phyloP scores from a whole-genome alignment of 495 filamentous ascomycete genomes.

The Hyphodiscus hymeniophilus region DNA sequence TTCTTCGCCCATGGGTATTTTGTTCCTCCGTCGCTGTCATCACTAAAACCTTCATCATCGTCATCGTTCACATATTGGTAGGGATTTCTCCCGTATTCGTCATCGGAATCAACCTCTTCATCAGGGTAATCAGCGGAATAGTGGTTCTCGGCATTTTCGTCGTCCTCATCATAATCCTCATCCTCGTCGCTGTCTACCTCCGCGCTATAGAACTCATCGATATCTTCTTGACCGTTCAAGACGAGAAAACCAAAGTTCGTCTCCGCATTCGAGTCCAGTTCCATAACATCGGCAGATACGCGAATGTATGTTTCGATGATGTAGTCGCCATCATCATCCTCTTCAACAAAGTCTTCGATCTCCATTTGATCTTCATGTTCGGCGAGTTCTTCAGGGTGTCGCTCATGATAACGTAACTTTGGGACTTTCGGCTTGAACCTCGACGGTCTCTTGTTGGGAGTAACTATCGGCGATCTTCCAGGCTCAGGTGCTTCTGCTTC shows the following conservation, averaged over 20 bases:
- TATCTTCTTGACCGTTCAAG: slow-evolving; percentile 42
- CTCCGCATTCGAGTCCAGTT: slow-evolving; percentile 28
- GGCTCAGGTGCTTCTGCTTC: slow-evolving; percentile 11
- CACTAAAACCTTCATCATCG: slow-evolving; percentile 5
- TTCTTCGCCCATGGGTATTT: slow-evolving; percentile 16
- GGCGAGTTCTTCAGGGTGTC: slow-evolving; percentile 34
- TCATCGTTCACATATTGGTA: slow-evolving; percentile 29
- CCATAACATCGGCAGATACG: slow-evolving; percentile 37
- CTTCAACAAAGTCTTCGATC: slow-evolving; percentile 24
- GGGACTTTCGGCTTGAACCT: slow-evolving; percentile 39
- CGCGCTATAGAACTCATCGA: slow-evolving; percentile 40
- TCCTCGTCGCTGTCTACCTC: slow-evolving; percentile 37
- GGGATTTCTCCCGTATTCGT: slow-evolving; percentile 38
- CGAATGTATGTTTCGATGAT: slow-evolving; percentile 46
- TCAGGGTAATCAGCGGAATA: slow-evolving; percentile 48
- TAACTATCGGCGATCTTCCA: not conserved
- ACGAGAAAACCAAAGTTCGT: slow-evolving; percentile 40
- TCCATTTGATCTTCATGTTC: slow-evolving; percentile 17
- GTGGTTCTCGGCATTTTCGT: slow-evolving; percentile 49
- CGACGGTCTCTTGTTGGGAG: slow-evolving; percentile 16
- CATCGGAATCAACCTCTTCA: slow-evolving; percentile 46
- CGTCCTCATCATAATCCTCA: slow-evolving; percentile 42
- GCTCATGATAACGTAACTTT: slow-evolving; percentile 36
- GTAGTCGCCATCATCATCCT: slow-evolving; percentile 41
- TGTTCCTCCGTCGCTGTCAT: slow-evolving; percentile 14